Conservation (phyloP, 352 stramenopile genomes). For the Thalassiosira mediterranea region DNA sequence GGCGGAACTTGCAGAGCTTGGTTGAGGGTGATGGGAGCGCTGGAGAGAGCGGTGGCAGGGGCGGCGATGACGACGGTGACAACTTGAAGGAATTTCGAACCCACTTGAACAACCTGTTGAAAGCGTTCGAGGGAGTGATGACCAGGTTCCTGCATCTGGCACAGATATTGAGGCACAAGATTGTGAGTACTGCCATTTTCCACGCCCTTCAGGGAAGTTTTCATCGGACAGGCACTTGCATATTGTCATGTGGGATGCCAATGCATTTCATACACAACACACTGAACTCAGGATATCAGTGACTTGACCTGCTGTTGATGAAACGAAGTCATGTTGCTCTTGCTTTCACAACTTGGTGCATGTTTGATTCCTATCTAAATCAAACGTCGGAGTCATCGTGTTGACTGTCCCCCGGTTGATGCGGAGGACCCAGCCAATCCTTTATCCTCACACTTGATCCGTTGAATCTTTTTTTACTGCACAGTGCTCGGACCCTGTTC, state of each 20-base stretch:
- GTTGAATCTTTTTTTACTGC: neutral
- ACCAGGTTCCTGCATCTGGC: constrained; percentile 74
- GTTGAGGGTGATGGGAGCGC: constrained; percentile 30
- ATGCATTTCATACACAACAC: too few relatives aligned
- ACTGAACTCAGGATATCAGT: too few relatives aligned
- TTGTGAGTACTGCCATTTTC: constrained; percentile 65
- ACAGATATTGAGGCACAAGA: constrained; percentile 78
- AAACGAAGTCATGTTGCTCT: too few relatives aligned
- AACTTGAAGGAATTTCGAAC: constrained; percentile 73
- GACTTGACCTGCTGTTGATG: too few relatives aligned
- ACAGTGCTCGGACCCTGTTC: constrained; percentile 46
- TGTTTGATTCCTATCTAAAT: too few relatives aligned
- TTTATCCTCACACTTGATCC: too few relatives aligned
- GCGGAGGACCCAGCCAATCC: too few relatives aligned
- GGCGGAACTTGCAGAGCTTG: constrained; percentile 9
- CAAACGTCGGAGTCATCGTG: too few relatives aligned
- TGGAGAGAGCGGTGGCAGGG: constrained; percentile 21
- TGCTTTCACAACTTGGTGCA: neutral
- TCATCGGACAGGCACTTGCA: too few relatives aligned
- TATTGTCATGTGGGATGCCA: too few relatives aligned
- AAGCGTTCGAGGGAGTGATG: constrained; percentile 76
- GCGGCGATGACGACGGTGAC: constrained; percentile 26
- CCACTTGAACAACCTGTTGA: constrained; percentile 72
- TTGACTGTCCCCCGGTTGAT: too few relatives aligned
- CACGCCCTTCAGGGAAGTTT: too few relatives aligned